These are phyloP conservation scores for bread wheat (Triticum aestivum) DNA, from an alignment of 176 grass and related monocot species.

Conservation along the genomic window IWGSC_CS_RefSeq_v2.1 NC_057798.1:59007675-59008174, in stretches of 20 bases:
- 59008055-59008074: constrained; percentile 33
- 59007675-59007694: constrained; percentile 56
- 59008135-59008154: constrained; percentile 43
- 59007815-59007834: not conserved
- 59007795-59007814: not conserved
- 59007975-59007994: not conserved
- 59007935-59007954: constrained; percentile 51
- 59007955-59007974: constrained; percentile 14
- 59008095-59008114: constrained; percentile 37
- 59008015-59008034: constrained; percentile 14
- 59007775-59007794: constrained; percentile 27
- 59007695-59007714: constrained; percentile 47
- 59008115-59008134: constrained; percentile 47
- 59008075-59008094: constrained; percentile 31
- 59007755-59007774: constrained; percentile 39
- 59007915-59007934: constrained; percentile 55
- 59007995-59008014: not conserved
- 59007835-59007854: constrained; percentile 36
- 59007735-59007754: constrained; percentile 54
- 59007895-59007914: constrained; percentile 63
- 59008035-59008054: constrained; percentile 40
- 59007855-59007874: constrained; percentile 52
- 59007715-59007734: constrained; percentile 53
- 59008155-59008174: constrained; percentile 49
- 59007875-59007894: constrained; percentile 48